phyloP scores from a whole-genome alignment of 257 asterid species.

The Marsdenia floribunda region DNA sequence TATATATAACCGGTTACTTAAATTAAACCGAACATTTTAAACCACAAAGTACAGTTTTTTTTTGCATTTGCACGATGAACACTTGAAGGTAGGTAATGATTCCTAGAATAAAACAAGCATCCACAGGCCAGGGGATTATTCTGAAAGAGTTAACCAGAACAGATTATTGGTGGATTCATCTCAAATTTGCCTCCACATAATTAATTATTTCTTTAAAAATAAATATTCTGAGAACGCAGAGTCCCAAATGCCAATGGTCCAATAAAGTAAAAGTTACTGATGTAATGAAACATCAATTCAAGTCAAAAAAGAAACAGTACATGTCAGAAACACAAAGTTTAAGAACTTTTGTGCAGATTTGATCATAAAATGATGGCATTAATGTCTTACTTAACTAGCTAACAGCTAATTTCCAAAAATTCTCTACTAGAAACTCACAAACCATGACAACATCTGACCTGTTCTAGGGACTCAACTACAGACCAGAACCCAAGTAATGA shows the following conservation, averaged over 20 bases:
- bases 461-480: not conserved
- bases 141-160: not conserved
- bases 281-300: not conserved
- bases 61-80: not conserved
- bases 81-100: not conserved
- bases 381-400: not conserved
- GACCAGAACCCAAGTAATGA: not conserved
- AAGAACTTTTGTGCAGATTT: not conserved
- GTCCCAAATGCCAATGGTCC: not conserved
- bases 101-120: not conserved
- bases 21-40: not conserved
- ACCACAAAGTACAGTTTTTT: not conserved
- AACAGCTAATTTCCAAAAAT: not conserved
- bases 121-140: not conserved
- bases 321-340: not conserved
- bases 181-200: not conserved
- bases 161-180: not conserved
- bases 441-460: not conserved
- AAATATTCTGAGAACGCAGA: not conserved
- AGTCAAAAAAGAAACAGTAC: not conserved
- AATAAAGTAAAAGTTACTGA: not conserved
- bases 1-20: not conserved
- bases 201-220: not conserved
- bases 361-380: not conserved
- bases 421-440: not conserved